phyloP scores from a whole-genome alignment of 2,329 filamentous ascomycete species.

The Nannizzia gypsea region DNA sequence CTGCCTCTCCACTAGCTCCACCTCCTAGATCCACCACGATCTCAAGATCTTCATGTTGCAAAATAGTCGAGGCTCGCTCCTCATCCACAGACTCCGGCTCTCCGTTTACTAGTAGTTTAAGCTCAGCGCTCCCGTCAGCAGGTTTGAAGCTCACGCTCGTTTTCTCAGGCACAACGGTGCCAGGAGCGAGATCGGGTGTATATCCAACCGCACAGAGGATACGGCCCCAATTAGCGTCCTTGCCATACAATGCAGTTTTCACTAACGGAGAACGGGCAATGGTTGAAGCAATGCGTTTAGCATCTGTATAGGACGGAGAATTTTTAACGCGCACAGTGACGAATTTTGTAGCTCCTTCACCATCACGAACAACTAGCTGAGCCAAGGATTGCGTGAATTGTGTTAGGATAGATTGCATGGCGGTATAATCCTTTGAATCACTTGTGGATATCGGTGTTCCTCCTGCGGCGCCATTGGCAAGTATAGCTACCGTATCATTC shows the following conservation, averaged over 20 bases:
- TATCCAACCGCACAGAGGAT: conserved; percentile 94
- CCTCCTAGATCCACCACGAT: conserved; percentile 49
- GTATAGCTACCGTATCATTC: conserved; percentile 86
- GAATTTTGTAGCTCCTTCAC: conserved; percentile 96
- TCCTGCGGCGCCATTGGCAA: conserved; percentile 90
- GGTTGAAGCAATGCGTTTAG: conserved; percentile 67
- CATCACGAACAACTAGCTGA: conserved; percentile 87
- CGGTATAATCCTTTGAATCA: conserved; percentile 49
- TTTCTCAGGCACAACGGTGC: conserved; percentile 40
- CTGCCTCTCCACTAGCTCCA: conserved; percentile 31
- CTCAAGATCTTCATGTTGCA: conserved; percentile 52
- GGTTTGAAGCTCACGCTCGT: conserved; percentile 53
- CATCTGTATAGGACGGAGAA: conserved; percentile 55
- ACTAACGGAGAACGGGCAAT: conserved; percentile 89
- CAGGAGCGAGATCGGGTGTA: conserved; percentile 38
- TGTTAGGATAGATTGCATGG: conserved; percentile 59
- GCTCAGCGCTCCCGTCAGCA: conserved; percentile 43
- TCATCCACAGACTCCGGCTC: conserved; percentile 54
- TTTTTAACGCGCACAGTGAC: conserved; percentile 80
- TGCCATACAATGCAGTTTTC: conserved; percentile 93
- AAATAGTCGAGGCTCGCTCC: conserved; percentile 45
- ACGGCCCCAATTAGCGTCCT: conserved; percentile 96
- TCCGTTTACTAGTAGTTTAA: conserved; percentile 48
- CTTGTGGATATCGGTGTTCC: conserved; percentile 49
- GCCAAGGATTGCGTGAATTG: conserved; percentile 73